Evolutionary conservation across 352 stramenopile genomes (phyloP), one percentile per base, ranked within the genome.

Genomic region (Phytopythium kandeliae): DNA sequence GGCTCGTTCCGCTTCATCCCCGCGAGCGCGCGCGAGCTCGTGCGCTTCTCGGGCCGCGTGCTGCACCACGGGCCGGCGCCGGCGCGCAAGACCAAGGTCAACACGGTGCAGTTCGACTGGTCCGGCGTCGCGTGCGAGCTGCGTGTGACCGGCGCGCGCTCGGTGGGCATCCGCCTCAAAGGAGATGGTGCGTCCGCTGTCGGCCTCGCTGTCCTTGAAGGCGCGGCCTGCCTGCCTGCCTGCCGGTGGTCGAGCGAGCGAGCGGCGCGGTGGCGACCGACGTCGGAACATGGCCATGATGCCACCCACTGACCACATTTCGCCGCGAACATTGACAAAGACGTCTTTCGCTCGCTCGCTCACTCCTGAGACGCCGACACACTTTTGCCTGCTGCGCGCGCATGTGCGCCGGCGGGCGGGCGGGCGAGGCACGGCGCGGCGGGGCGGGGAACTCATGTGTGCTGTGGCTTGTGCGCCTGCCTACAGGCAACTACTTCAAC

Each of bases 31-130:
- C 35, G 59, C 25, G 81, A 94, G 54, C 70, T 83, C 37, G 89
- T 94, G 54, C 69, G 74, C 30, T 90, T 89, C 63, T 78, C 69
- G 12, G 84, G 84, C 0, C 65, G 84, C 3, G 64, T 92, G 60
- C 55, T 94, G 51, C 75, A 90, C 64, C 78, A 92, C 62, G 81
- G 78, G 24, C 60, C 75, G 33, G 58, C 67, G 30, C 69, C 74
- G 6, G 44, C 65, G 19, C 80, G 80, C 45, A 82, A 79, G 47
- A 85, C 80, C 17, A 94, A 94, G 63, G 78, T 91, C 47, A 94
- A 92, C 63, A 85, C 74, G 15, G 82, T 89, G 65, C 81, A 94
- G 55, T 94, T 94, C 55, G 84, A 94, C 63, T 94, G 84, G 84
- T 65, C 81, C 0, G 81, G 64, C 38, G 83, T 84, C 35, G 65